Evolutionary conservation across 164 flowering plant species (phyloP), one percentile per base, ranked within the genome.

Genomic region (Cinnamomum chago): DNA sequence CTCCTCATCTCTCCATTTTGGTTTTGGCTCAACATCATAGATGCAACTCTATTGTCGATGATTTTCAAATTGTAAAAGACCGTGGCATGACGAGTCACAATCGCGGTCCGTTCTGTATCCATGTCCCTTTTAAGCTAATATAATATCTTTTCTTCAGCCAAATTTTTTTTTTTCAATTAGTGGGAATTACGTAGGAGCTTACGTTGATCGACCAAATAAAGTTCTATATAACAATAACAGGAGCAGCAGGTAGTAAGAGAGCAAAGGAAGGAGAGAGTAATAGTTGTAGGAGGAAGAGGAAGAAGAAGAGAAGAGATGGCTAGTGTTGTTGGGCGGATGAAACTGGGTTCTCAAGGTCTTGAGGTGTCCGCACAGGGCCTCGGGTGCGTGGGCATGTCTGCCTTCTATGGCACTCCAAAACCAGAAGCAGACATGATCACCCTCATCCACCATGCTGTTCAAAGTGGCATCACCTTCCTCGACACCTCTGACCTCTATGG

Each of bases 321-420:
- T 2, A 64, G 14, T 22, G 27, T 64, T 64, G 68, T 64, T 64
- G 68, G 50, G 74, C 75, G 76, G 40, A 81, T 83, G 25, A 82
- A 82, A 67, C 67, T 84, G 65, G 86, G 86, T 5, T 78, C 82
- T 1, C 78, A 79, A n/a, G 84, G 82, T 5, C 74, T 80, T n/a
- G 77, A 70, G 60, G 82, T 80, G 18, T 80, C 83, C 5, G 65
- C 33, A 9, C 82, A 80, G 52, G 82, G 82, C 23, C 69, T 80
- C 30, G 82, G 82, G 15, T 82, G 83, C 62, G 77, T 80, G 83
- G 81, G 84, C 62, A 82, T 84, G 84, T 82, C 84, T 14, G 74
- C 82, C 13, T 68, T 68, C 72, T 72, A 62, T 18, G 74, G 74
- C 12, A 55, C 30, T 22, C 23, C 74, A 14, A 62, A 72, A 35